Conservation (phyloP, 495 filamentous ascomycete species). For the Hypomontagnella monticulosa region DNA sequence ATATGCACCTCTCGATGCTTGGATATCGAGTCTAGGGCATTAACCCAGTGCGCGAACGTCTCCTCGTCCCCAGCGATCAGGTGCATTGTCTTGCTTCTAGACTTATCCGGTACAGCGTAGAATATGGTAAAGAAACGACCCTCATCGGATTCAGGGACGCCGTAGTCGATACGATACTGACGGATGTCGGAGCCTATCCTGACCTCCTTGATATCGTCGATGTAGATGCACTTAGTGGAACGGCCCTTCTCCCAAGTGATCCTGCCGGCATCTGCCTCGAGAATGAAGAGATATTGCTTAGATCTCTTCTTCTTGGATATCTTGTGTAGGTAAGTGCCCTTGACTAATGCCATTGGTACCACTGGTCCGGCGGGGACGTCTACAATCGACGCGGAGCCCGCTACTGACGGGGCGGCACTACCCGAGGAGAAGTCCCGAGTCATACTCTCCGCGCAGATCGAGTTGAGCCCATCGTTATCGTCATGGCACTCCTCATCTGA, state of each 20-base stretch:
- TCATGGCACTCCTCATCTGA: conserved; percentile 70
- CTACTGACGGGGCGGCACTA: conserved; percentile 50
- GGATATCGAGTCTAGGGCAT: conserved; percentile 79
- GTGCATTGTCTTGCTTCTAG: conserved; percentile 79
- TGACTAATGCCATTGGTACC: conserved; percentile 73
- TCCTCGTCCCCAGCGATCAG: conserved; percentile 77
- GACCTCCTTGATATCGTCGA: conserved; percentile 94
- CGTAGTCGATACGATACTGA: conserved; percentile 87
- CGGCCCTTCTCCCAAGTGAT: conserved; percentile 87
- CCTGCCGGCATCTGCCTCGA: conserved; percentile 83
- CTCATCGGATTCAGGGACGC: conserved; percentile 68
- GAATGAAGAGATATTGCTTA: conserved; percentile 76
- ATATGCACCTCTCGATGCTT: conserved; percentile 88
- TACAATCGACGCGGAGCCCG: conserved; percentile 45
- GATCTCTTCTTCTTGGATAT: conserved; percentile 80
- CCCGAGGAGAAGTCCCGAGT: conserved; percentile 49
- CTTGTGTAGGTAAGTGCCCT: conserved; percentile 80
- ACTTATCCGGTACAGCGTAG: conserved; percentile 76
- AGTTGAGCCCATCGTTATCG: conserved; percentile 46
- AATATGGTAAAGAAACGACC: conserved; percentile 87
- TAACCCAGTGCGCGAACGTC: conserved; percentile 80
- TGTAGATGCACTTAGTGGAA: conserved; percentile 82
- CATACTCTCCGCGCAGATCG: conserved; percentile 42
- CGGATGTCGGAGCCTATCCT: conserved; percentile 84
- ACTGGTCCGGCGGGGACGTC: conserved; percentile 67